Conservation (phyloP, 345 rosid species). For the Euphorbia lathyris region DNA sequence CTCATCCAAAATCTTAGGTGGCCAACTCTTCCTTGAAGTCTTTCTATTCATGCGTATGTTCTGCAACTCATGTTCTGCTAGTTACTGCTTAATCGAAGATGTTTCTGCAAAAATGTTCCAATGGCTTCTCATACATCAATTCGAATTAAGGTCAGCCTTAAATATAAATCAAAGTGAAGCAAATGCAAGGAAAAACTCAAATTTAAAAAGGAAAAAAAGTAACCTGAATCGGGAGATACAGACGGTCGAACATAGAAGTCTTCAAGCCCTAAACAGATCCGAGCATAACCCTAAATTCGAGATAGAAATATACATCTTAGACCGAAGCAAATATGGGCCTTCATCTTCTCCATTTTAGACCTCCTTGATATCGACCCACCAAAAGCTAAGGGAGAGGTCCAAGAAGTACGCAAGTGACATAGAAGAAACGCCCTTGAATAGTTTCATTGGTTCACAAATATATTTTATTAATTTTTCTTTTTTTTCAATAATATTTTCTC, state of each 20-base stretch:
- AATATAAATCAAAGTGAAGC: neutral
- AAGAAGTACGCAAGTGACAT: no score
- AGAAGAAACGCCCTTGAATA: no score
- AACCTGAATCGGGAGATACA: constrained; percentile 89
- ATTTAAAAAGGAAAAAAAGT: neutral
- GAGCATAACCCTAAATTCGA: constrained; percentile 68
- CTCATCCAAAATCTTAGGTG: constrained; percentile 69
- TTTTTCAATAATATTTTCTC: no score
- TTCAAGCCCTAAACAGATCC: constrained; percentile 85
- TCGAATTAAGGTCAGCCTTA: no score
- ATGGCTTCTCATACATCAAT: constrained; percentile 1
- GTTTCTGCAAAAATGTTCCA: neutral
- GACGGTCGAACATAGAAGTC: constrained; percentile 86
- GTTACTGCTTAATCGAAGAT: no score
- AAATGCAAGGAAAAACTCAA: neutral
- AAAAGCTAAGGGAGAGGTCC: no score
- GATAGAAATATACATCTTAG: neutral
- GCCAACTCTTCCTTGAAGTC: constrained; percentile 36
- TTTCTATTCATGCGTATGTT: constrained; percentile 32
- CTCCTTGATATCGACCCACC: no score
- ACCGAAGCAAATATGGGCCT: no score
- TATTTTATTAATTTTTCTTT: no score
- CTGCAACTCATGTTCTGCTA: constrained; percentile 29
- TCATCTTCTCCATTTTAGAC: no score
- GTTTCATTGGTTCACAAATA: no score